A percentile compares a stretch with the other conserved stretches of the same genome.
Evolutionary conservation across 306 rosid species (phyloP).

Genomic region (Pyrus pyrifolia): DNA sequence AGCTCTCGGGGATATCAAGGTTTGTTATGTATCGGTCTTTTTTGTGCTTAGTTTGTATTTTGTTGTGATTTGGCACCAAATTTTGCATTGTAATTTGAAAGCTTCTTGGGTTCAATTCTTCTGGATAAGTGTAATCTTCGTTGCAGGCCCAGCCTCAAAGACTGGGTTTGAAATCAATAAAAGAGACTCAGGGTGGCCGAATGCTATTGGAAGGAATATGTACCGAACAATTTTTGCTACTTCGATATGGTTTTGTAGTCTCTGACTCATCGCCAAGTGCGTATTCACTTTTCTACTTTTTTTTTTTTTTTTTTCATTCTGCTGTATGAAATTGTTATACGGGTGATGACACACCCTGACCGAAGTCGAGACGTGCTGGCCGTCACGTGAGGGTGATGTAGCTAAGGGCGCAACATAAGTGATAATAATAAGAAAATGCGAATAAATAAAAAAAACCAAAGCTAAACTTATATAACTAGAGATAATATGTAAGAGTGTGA

Average conservation of each 20-base stretch:
- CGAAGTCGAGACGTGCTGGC: no score
- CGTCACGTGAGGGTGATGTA: no score
- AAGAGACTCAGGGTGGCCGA: conserved; percentile 9
- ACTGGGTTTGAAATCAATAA: conserved; percentile 47
- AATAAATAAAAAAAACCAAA: no score
- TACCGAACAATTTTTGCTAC: neutral
- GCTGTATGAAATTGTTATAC: neutral
- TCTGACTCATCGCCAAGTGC: neutral
- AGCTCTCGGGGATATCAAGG: conserved; percentile 19
- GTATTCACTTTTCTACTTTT: neutral
- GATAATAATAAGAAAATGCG: no score
- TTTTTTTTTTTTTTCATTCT: neutral
- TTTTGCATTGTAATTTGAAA: conserved; percentile 23
- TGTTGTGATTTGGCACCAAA: conserved; percentile 25
- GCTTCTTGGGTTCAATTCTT: conserved; percentile 16
- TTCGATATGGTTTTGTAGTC: neutral
- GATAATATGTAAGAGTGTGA: no score
- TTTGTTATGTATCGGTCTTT: conserved; percentile 36
- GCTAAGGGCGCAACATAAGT: no score
- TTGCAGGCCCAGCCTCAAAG: conserved; percentile 32
- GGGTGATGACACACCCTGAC: no score
- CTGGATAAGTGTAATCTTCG: conserved; percentile 42
- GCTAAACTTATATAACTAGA: no score
- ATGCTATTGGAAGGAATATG: neutral
- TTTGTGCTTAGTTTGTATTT: conserved; percentile 42